Base-by-base conservation (phyloP, 2,329 filamentous ascomycete genomes). In the Sarocladium oryzae region DNA sequence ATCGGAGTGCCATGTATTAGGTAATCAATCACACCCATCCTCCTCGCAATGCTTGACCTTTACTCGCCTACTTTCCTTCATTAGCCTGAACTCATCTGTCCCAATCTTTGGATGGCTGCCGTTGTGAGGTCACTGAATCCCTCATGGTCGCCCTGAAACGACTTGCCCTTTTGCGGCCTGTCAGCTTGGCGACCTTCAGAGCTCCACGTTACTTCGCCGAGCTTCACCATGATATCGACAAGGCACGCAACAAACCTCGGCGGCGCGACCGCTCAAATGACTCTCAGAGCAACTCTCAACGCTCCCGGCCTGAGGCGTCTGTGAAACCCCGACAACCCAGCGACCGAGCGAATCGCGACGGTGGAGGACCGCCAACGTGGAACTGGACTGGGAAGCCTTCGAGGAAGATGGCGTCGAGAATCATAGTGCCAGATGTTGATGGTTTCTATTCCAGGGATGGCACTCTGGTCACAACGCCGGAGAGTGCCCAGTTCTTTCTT, bases 401-500 rank as follows among this genome's bases (percentile, higher is more conserved):
- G 10, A 28, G 28, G 28, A 43, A 28, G 40, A 43, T 26, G 40
- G 40, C 40, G 4, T 10, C 40, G 16, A 26, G 40, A n/a, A 28
- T 43, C 21, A 26, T 43, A 13, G 26, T 43, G 7, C 21, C 40
- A 26, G 40, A 43, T n/a, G 16, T 43, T 7, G 11, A 3, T n/a
- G 40, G 8, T 7, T 43, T 43, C 40, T 43, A 43, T n/a, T 32
- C 28, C 21, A 32, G 23, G 1, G 51, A 57, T 18, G 63, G 65
- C 36, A 56, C 18, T 46, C 54, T 68, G n/a, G n/a, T 51, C 9
- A 67, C 63, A 15, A 66, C 60, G 3, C 58, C 54, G 4, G 59
- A 65, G 24, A 61, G 57, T 38, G 55, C 55, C 49, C 55, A 56
- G 9, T 67, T 66, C 26, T 50, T 68, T 2, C 35, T 63, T 7